These are phyloP conservation scores for Pichia sporocuriosa DNA, from an alignment of 805 yeast genomes.

Conservation along the genomic window DNA sequence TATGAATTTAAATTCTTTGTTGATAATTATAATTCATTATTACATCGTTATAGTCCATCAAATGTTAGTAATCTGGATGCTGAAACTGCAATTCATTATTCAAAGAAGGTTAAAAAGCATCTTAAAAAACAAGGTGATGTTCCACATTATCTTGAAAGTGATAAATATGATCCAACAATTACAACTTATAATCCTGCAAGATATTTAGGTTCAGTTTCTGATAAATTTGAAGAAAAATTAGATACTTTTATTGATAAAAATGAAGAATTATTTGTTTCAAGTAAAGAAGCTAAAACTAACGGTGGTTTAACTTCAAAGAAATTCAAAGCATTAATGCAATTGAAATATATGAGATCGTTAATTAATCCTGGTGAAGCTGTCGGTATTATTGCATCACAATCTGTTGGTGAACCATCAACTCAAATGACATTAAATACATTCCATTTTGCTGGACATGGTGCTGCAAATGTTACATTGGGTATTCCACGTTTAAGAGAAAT, in stretches of 20 bases:
- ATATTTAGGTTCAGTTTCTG: conserved; percentile 89
- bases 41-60: conserved; percentile 81
- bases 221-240: conserved; percentile 73
- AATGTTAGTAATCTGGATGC: conserved; percentile 74
- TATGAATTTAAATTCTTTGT: conserved; percentile 88
- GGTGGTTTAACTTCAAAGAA: conserved; percentile 64
- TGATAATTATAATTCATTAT: conserved; percentile 81
- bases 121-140: conserved; percentile 54
- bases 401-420: conserved; percentile 98
- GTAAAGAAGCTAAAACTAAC: conserved; percentile 39
- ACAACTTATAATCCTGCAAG: conserved; percentile 83
- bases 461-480: conserved; percentile 98
- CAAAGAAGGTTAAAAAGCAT: conserved; percentile 74
- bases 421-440: conserved; percentile 96
- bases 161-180: conserved; percentile 81
- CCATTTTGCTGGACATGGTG: conserved; percentile 99
- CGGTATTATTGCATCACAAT: conserved; percentile 96
- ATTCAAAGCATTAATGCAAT: conserved; percentile 94
- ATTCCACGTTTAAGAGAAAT: conserved; percentile 99
- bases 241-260: conserved; percentile 61
- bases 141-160: conserved; percentile 54
- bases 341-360: conserved; percentile 94
- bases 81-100: conserved; percentile 70
- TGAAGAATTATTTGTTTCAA: conserved; percentile 46
- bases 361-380: conserved; percentile 97